Base-by-base conservation (phyloP, 1,139 yeast species). In the Hemisphaericaspora xylofermentans region DNA sequence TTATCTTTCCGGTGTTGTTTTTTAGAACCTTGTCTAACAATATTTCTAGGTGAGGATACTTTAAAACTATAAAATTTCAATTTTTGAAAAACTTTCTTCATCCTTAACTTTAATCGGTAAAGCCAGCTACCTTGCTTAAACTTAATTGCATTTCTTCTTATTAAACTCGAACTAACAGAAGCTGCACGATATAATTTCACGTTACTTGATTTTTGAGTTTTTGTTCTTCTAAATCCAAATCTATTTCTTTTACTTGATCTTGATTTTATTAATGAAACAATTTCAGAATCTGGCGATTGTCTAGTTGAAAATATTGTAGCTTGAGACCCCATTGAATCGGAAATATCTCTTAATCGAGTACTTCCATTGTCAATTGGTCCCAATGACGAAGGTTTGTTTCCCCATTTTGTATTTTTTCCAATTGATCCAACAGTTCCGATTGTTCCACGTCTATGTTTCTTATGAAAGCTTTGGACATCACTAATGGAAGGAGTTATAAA, bases 271-370 rank as follows among this genome's bases (percentile, higher is more conserved):
- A 36, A 33, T 26, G 39, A 39, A 4, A n/a, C 24, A 31, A 25
- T 24, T 15, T 42, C 40, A 7, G 41, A 27, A 18, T 46, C 48
- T 1, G 33, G 35, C 5, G n/a, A 13, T 31, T 39, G 56, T 46
- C 75, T 54, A 3, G 76, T 71, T 16, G 75, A 69, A 45, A 72
- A 71, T 18, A 72, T 71, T 1, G 77, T 72, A 9, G 74, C 76
- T 46, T 70, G 76, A 0, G 75, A 68, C 3, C 66, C 74, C 71
- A 66, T 64, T 35, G 71, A 66, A 39, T 64, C 60, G 31, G 72
- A 66, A 22, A 66, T 64, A 38, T 66, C 64, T 25, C 58, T 28
- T 9, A 31, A 31, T 19, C 34, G 35, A 30, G 32, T 48, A 33
- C 16, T 15, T 16, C 14, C 19, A 10, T 15, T 51, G 38, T 5